These are phyloP conservation scores for Mycena chlorophos DNA, from an alignment of 768 basidiomycete genomes.

Conservation along the genomic window DNA sequence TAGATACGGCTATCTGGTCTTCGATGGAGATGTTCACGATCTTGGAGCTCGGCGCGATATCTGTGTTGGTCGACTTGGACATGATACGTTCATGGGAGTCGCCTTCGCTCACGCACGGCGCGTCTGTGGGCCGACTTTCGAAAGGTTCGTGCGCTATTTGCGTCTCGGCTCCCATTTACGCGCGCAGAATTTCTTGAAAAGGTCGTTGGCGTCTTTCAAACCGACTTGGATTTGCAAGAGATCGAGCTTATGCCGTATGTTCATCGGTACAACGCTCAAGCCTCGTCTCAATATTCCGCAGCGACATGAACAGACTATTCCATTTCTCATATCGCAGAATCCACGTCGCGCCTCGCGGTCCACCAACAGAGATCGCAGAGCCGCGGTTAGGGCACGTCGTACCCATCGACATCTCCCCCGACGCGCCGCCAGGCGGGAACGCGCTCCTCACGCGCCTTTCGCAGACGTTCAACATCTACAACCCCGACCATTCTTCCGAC, in stretches of 20 bases:
- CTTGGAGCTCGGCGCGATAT: conserved; percentile 64
- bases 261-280: conserved; percentile 3
- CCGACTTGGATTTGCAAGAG: conserved; percentile 39
- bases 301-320: conserved; percentile 8
- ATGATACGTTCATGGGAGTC: conserved; percentile 49
- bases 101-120: conserved; percentile 34
- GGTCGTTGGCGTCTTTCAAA: conserved; percentile 47
- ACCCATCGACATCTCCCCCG: conserved; percentile 45
- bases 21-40: conserved; percentile 68
- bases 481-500: conserved; percentile 27
- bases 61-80: conserved; percentile 55
- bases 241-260: conserved; percentile 38
- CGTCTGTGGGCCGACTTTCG: conserved; percentile 44
- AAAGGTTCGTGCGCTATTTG: conserved; percentile 32
- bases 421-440: conserved; percentile 37
- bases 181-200: conserved; percentile 50
- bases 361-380: conserved; percentile 20
- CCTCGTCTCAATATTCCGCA: background rate
- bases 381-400: conserved; percentile 49
- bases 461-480: conserved; percentile 37
- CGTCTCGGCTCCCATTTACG: background rate
- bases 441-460: conserved; percentile 63
- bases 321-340: conserved; percentile 25
- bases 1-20: conserved; percentile 54
- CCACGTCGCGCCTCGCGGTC: conserved; percentile 23